Evolutionary conservation across 2,329 filamentous ascomycete species (phyloP).

Genomic region (Exophiala xenobiotica): DNA sequence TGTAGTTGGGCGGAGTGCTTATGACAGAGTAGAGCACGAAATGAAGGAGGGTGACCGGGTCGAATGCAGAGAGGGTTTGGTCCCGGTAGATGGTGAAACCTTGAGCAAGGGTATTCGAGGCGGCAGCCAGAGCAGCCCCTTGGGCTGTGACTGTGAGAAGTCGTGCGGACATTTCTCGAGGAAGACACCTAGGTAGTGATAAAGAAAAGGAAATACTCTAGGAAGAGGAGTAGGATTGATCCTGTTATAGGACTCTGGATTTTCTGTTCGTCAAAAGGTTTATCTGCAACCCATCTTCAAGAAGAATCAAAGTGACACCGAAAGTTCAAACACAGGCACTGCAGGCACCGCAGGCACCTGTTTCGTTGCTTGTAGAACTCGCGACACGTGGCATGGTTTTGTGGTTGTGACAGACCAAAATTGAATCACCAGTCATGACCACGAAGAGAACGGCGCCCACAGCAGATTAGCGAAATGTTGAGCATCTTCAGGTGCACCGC

Average conservation of each 20-base stretch:
- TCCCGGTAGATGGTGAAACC: slow-evolving; percentile 59
- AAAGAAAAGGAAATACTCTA: background rate
- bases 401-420: background rate
- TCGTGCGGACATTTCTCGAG: slow-evolving; percentile 17
- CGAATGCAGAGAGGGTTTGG: slow-evolving; percentile 36
- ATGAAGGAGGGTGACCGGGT: slow-evolving; percentile 56
- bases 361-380: too few relatives aligned
- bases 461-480: too few relatives aligned
- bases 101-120: slow-evolving; percentile 74
- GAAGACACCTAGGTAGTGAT: background rate
- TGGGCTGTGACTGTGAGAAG: slow-evolving; percentile 64
- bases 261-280: too few relatives aligned
- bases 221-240: background rate
- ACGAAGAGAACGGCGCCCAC: too few relatives aligned
- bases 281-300: too few relatives aligned
- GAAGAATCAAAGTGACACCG: too few relatives aligned
- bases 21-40: slow-evolving; percentile 73
- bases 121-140: slow-evolving; percentile 61
- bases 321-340: too few relatives aligned
- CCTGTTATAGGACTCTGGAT: too few relatives aligned
- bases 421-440: too few relatives aligned
- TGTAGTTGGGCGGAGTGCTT: slow-evolving; percentile 76
- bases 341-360: too few relatives aligned
- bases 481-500: too few relatives aligned
- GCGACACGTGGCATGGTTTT: background rate